Conservation (phyloP, 192 early-diverging fungal genomes). For the Powellomyces hirtus region DNA sequence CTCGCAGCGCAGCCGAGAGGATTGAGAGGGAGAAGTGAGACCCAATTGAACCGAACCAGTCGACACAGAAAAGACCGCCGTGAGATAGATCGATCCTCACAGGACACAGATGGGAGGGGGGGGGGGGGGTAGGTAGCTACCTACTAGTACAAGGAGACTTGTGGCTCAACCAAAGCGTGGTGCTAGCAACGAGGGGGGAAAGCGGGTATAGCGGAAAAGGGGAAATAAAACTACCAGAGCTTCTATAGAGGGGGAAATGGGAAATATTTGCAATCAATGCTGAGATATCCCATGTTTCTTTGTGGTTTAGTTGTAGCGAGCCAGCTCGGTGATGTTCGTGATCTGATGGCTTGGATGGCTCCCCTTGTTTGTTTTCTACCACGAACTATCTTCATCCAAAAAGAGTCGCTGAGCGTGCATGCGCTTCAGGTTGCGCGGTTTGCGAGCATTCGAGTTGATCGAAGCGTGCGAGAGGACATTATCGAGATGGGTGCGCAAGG, state of each 20-base stretch:
- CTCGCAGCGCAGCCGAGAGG: too few species aligned
- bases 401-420: not conserved
- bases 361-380: not conserved
- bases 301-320: not conserved
- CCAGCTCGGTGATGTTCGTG: not conserved
- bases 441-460: not conserved
- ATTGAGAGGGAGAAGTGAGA: too few species aligned
- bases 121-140: too few species aligned
- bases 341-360: not conserved
- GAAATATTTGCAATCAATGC: not conserved
- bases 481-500: conserved; percentile 8
- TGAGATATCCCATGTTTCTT: not conserved
- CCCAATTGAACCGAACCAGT: too few species aligned
- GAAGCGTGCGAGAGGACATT: not conserved
- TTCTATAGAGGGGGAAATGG: not conserved
- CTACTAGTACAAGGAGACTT: too few species aligned
- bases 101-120: too few species aligned
- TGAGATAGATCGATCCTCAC: too few species aligned
- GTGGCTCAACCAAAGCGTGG: too few species aligned
- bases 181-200: too few species aligned
- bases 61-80: too few species aligned
- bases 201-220: not conserved
- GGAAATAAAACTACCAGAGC: conserved; percentile 1
- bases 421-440: not conserved
- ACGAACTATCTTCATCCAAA: not conserved